Evolutionary conservation across 805 yeast species (phyloP), one percentile per base, ranked within the genome.

Genomic region (Saturnispora dispora): DNA sequence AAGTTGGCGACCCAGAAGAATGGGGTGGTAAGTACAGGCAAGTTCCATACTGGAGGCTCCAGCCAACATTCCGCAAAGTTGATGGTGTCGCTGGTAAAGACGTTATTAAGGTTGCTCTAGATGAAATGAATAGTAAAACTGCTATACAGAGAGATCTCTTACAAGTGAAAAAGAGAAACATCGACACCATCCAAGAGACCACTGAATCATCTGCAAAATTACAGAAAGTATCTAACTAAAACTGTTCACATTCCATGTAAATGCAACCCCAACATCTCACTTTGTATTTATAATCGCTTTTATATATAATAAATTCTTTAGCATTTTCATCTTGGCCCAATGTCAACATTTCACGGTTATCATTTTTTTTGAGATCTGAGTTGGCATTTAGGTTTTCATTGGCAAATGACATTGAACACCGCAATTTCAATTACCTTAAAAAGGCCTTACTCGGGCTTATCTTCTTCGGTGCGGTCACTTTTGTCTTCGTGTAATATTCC

Each of bases 11-110:
- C 6, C 43, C 61, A 1, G 58, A 62, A 36, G 80, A 81, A 58
- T 85, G 95, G 90, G 96, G 95, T 46, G 96, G 95, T 0, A 60
- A 74, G 13, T 91, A 93, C 65, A 81, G 81, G 64, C 77, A 75
- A 4, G 79, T 91, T 15, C 98, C 99, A 1, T 89, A 85, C 65
- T 91, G 98, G 98, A 77, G 98, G 60, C 82, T 96, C 57, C 99
- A 91, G 68, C 99, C 99, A 2, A 85, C 87, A 64, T 91, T 91
- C 73, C 76, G 99, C 59, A 82, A 83, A 2, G 96, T 91, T 1
- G 78, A 88, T 63, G 98, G 98, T 22, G 81, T 78, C 3, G 72
- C 75, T 27, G 79, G 77, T 23, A 79, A 76, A 45, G 69, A 65
- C 7, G 62, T 66, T 10, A 60, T 63, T 8, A 60, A 60, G 41